A percentile compares a stretch with the other conserved stretches of the same genome.
Evolutionary conservation across 106 monocot species (phyloP).

Genomic region (Narthecium ossifragum): DNA sequence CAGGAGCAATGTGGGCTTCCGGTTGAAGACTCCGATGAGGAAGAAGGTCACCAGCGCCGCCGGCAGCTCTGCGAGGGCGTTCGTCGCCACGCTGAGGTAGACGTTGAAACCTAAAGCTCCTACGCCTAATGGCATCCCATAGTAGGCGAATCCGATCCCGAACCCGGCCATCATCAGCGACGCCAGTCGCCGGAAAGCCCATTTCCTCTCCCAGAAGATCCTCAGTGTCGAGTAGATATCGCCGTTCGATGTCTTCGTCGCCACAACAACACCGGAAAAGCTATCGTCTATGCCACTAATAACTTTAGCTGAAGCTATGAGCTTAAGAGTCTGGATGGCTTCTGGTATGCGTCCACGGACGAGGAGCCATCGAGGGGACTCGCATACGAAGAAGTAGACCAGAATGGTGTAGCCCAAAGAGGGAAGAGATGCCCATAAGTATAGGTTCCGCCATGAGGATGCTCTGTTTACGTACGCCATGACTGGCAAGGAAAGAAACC

Average conservation of each 20-base stretch:
- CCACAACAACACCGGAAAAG: neutral
- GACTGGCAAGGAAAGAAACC: conserved; percentile 23
- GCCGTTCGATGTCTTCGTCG: neutral
- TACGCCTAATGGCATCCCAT: conserved; percentile 12
- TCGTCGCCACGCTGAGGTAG: conserved; percentile 11
- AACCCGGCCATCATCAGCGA: conserved; percentile 1
- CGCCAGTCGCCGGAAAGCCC: conserved; percentile 11
- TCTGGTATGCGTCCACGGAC: neutral
- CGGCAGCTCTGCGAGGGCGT: conserved; percentile 17
- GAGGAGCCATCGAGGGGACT: conserved; percentile 32
- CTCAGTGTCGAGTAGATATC: neutral
- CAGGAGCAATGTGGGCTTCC: conserved; percentile 13
- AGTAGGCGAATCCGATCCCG: conserved; percentile 18
- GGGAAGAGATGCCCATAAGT: conserved; percentile 21
- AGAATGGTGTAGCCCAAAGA: conserved; percentile 13
- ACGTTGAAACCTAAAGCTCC: conserved; percentile 13
- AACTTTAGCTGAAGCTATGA: neutral
- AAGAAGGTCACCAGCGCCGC: conserved; percentile 11
- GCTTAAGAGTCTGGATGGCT: conserved; percentile 2
- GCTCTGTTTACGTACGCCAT: conserved; percentile 19
- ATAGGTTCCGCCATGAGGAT: conserved; percentile 29
- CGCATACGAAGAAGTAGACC: conserved; percentile 3
- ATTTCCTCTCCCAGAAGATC: conserved; percentile 11
- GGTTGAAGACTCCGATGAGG: conserved; percentile 11
- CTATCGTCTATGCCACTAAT: neutral